phyloP scores from a whole-genome alignment of 768 basidiomycete species.

The Sporobolomyces phaffii region DNA sequence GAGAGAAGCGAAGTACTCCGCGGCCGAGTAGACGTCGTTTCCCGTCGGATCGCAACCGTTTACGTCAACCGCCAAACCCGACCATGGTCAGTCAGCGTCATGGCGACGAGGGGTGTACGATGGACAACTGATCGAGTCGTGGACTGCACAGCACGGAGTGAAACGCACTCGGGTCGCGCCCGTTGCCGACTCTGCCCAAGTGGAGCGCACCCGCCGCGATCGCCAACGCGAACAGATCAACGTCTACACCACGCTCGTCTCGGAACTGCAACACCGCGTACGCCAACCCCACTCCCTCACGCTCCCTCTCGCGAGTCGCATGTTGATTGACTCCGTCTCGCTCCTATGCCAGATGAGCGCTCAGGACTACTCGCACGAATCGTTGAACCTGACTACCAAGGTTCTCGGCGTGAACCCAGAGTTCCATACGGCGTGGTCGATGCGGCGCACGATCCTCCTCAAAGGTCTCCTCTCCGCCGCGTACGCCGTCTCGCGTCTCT shows the following conservation, averaged over 20 bases:
- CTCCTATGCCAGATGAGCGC: constrained; percentile 60
- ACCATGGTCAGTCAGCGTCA: no score
- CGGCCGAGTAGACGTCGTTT: no score
- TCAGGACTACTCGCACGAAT: constrained; percentile 64
- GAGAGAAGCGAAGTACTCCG: background rate
- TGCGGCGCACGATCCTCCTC: constrained; percentile 70
- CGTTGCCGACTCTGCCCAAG: constrained; percentile 35
- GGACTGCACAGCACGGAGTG: constrained; percentile 45
- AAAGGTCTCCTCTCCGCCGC: constrained; percentile 49
- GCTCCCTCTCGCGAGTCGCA: background rate
- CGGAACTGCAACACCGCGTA: constrained; percentile 53
- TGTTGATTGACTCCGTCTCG: background rate
- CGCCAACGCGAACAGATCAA: constrained; percentile 70
- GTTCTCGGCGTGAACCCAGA: constrained; percentile 84
- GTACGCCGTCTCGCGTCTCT: background rate
- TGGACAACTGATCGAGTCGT: background rate
- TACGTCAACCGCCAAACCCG: no score
- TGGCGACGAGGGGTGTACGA: no score
- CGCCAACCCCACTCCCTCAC: constrained; percentile 45
- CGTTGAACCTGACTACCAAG: constrained; percentile 67
- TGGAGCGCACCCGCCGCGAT: constrained; percentile 29
- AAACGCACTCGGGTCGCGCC: constrained; percentile 45
- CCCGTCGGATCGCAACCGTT: no score
- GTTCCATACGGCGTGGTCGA: constrained; percentile 95
- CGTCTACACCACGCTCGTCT: constrained; percentile 64